Conservation (phyloP, 2,329 filamentous ascomycete species). For the Trichoderma lentiforme region DNA sequence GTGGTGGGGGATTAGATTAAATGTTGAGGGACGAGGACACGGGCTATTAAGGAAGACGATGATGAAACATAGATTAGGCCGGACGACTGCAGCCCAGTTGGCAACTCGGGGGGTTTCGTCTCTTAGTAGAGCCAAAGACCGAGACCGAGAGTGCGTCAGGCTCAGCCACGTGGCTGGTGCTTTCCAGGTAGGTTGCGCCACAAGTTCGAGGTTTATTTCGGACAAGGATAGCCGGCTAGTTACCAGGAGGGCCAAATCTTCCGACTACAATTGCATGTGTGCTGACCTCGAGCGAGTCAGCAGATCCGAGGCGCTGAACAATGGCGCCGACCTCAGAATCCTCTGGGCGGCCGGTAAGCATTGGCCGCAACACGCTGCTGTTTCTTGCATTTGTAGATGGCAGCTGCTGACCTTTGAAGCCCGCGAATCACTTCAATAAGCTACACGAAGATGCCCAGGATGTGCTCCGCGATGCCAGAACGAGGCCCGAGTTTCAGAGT, state of each 20-base stretch:
- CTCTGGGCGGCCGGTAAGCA: constrained; percentile 31
- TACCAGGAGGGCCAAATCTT: constrained; percentile 5
- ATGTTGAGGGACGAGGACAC: background rate
- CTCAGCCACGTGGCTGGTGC: constrained; percentile 13
- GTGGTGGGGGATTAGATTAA: background rate
- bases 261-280: background rate
- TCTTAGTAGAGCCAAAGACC: background rate
- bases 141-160: background rate
- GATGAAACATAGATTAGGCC: constrained; percentile 15
- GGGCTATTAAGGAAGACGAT: constrained; percentile 2
- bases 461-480: constrained; percentile 39
- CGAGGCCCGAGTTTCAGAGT: constrained; percentile 35
- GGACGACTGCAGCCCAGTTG: background rate
- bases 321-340: constrained; percentile 36
- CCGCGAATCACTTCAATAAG: constrained; percentile 38
- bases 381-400: constrained; percentile 12
- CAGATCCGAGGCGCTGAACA: constrained; percentile 23
- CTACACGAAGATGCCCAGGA: constrained; percentile 38
- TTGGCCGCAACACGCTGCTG: background rate
- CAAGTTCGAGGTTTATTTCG: constrained; percentile 4
- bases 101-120: background rate
- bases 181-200: background rate
- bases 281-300: constrained; percentile 1
- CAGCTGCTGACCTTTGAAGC: constrained; percentile 28
- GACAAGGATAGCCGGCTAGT: constrained; percentile 7